Conservation (phyloP, 2,329 filamentous ascomycete genomes). For the Trichoderma sp. region DNA sequence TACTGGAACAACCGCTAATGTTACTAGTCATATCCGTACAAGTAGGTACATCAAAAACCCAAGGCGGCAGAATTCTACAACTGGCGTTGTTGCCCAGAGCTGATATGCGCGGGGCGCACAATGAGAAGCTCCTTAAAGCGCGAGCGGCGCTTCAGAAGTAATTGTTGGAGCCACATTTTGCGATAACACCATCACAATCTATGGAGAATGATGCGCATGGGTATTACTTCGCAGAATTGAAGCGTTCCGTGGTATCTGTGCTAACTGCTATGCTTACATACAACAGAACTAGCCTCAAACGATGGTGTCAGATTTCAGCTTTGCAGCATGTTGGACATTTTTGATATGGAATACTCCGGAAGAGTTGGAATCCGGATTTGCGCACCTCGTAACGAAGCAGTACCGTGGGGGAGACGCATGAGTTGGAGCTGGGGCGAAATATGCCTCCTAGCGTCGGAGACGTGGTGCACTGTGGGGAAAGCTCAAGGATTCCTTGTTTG, state of each 20-base stretch:
- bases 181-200: neutral
- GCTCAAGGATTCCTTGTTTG: constrained; percentile 23
- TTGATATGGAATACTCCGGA: neutral
- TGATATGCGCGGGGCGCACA: neutral
- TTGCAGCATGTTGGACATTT: neutral
- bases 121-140: neutral
- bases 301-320: neutral
- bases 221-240: neutral
- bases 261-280: neutral
- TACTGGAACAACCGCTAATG: neutral
- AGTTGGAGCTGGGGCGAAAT: constrained; percentile 19
- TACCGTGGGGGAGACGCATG: constrained; percentile 6
- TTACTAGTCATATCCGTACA: constrained; percentile 10
- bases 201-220: neutral
- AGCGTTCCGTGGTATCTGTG: neutral
- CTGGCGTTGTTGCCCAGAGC: neutral
- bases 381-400: neutral
- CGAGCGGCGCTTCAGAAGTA: neutral
- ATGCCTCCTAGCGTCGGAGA: constrained; percentile 25
- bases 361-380: neutral
- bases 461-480: constrained; percentile 24
- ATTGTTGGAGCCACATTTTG: neutral
- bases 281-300: neutral
- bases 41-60: neutral
- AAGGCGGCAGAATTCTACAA: constrained; percentile 19